Percentiles rank a stretch among this genome's conserved stretches.
Conservation (phyloP, 352 stramenopile genomes). For the Phytophthora boehmeriae region DNA sequence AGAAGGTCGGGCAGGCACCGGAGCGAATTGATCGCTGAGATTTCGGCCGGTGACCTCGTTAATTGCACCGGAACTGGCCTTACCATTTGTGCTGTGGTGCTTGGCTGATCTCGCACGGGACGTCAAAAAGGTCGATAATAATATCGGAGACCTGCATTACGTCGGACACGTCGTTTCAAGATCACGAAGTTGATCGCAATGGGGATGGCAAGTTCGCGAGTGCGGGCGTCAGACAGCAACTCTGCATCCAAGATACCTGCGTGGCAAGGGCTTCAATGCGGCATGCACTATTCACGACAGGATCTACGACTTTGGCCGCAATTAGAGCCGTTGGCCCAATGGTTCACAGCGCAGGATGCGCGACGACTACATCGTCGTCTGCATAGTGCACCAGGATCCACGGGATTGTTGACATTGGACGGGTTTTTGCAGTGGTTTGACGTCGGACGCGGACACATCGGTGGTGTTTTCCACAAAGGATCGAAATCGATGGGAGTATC, state of each 20-base stretch:
- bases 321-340: slow-evolving; percentile 55
- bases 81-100: slow-evolving; percentile 10
- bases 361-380: slow-evolving; percentile 40
- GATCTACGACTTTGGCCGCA: slow-evolving; percentile 73
- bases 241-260: slow-evolving; percentile 1
- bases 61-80: slow-evolving; percentile 24
- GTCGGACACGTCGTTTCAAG: slow-evolving; percentile 30
- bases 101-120: not conserved
- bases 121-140: slow-evolving; percentile 18
- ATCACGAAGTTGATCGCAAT: slow-evolving; percentile 15
- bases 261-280: slow-evolving; percentile 41
- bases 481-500: slow-evolving; percentile 13
- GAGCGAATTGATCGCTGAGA: slow-evolving; percentile 31
- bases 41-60: slow-evolving; percentile 32
- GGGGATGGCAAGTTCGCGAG: slow-evolving; percentile 29
- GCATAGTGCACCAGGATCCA: slow-evolving; percentile 23
- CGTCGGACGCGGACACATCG: slow-evolving; percentile 7
- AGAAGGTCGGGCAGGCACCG: slow-evolving; percentile 23
- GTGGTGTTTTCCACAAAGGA: slow-evolving; percentile 3
- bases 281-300: slow-evolving; percentile 53
- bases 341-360: slow-evolving; percentile 66
- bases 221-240: slow-evolving; percentile 8
- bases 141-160: slow-evolving; percentile 18
- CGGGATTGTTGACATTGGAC: slow-evolving; percentile 40
- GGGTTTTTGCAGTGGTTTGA: slow-evolving; percentile 63